Percentiles rank a stretch among this genome's conserved stretches.
Conservation (phyloP, 148 eudicot species). For the Salicornia ramosissima region DNA sequence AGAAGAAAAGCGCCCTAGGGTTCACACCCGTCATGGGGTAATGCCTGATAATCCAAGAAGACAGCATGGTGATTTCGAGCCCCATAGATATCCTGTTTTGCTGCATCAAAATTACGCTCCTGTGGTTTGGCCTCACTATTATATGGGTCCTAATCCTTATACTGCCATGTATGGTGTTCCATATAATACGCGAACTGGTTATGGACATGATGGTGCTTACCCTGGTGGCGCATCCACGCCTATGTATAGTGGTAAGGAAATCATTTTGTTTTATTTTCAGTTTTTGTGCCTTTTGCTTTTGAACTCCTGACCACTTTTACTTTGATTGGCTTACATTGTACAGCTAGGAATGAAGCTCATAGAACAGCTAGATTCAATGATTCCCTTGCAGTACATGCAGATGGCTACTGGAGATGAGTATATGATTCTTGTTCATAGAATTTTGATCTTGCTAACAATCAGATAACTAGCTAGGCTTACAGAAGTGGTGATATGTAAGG, state of each 20-base stretch:
- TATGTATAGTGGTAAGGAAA: slow-evolving; percentile 1
- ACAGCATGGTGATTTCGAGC: neutral
- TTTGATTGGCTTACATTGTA: neutral
- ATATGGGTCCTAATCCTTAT: neutral
- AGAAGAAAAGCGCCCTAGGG: neutral
- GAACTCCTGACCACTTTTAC: neutral
- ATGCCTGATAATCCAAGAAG: neutral
- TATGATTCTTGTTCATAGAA: neutral
- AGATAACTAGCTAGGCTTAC: neutral
- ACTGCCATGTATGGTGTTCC: neutral
- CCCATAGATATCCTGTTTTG: slow-evolving; percentile 1
- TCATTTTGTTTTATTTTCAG: neutral
- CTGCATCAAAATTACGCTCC: neutral
- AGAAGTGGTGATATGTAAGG: neutral
- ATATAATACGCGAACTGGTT: neutral
- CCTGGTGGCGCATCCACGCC: neutral
- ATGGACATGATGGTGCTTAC: neutral
- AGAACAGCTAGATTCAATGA: neutral
- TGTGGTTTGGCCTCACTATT: neutral
- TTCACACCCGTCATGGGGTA: neutral
- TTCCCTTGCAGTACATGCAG: neutral
- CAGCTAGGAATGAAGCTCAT: neutral
- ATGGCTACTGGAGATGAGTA: neutral
- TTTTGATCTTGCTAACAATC: neutral
- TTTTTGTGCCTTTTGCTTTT: neutral